Percentiles rank a stretch among this genome's conserved stretches.
These are phyloP conservation scores for Gossypium davidsonii DNA, from an alignment of 441 rosid genomes.

Conservation along the genomic window DNA sequence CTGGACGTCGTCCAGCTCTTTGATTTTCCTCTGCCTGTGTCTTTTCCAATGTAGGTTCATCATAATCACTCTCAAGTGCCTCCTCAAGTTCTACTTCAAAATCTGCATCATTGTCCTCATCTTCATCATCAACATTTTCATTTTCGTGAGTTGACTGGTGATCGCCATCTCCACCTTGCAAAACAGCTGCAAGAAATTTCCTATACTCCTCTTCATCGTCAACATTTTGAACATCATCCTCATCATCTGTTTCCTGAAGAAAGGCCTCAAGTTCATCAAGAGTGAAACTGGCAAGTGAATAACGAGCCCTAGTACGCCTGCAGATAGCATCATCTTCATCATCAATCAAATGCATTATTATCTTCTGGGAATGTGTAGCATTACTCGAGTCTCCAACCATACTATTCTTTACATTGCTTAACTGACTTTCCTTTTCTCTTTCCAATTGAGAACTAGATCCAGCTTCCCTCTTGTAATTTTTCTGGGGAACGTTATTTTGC, in stretches of 20 bases:
- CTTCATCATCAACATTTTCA: constrained; percentile 56
- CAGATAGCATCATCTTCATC: constrained; percentile 73
- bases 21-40: constrained; percentile 25
- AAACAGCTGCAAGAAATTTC: constrained; percentile 89
- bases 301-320: constrained; percentile 85
- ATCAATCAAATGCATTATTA: constrained; percentile 22
- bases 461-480: constrained; percentile 26
- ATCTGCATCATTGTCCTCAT: constrained; percentile 90
- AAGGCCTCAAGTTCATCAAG: constrained; percentile 98
- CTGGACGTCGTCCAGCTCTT: constrained; percentile 47
- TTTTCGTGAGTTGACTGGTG: constrained; percentile 30
- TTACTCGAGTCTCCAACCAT: constrained; percentile 15
- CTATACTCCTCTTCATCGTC: constrained; percentile 86
- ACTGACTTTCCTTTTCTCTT: constrained; percentile 22
- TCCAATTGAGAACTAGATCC: constrained; percentile 21
- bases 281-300: constrained; percentile 79
- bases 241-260: constrained; percentile 95
- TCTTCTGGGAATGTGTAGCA: constrained; percentile 18
- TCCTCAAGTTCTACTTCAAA: constrained; percentile 95
- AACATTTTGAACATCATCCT: constrained; percentile 75
- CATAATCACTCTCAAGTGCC: constrained; percentile 87
- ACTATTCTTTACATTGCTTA: constrained; percentile 24
- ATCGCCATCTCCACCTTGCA: constrained; percentile 53
- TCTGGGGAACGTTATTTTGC: constrained; percentile 9
- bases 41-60: constrained; percentile 42